Evolutionary conservation across 1,139 yeast genomes (phyloP).

Genomic region (Geotrichum europaeum): DNA sequence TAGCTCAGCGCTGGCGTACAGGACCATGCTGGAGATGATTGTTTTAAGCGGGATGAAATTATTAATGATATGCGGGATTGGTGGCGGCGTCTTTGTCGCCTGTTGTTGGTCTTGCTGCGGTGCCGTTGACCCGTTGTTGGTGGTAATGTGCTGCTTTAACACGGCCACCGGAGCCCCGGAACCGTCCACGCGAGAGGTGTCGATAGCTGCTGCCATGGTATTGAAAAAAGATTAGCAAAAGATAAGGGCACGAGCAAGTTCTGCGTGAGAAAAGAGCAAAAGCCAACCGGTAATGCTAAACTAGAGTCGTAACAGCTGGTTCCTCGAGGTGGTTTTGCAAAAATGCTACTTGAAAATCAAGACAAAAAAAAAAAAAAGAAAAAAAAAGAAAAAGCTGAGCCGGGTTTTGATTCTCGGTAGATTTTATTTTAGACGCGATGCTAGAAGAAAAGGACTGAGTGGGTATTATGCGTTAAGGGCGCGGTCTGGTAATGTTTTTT

Average conservation of each 20-base stretch:
- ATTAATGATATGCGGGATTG: constrained; percentile 67
- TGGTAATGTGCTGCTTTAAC: constrained; percentile 3
- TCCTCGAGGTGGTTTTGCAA: background rate
- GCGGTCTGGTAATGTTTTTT: background rate
- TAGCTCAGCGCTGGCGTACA: constrained; percentile 60
- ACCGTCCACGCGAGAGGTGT: constrained; percentile 8
- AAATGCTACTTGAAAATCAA: background rate
- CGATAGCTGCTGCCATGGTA: constrained; percentile 13
- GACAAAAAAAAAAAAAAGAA: background rate
- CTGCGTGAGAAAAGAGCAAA: no score
- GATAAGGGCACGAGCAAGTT: no score
- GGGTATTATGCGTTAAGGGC: no score
- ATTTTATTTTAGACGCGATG: background rate
- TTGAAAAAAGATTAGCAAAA: background rate
- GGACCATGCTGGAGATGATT: constrained; percentile 54
- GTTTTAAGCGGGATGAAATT: constrained; percentile 62
- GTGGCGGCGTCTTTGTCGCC: constrained; percentile 33
- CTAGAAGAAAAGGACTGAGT: background rate
- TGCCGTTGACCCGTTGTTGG: background rate
- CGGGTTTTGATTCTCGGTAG: background rate
- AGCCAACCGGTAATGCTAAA: no score
- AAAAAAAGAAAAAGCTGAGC: background rate
- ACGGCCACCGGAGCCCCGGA: background rate
- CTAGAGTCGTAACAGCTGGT: background rate
- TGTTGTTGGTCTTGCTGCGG: background rate